Evolutionary conservation across 1,139 yeast species (phyloP).

Genomic region (Kodamaea sp.): DNA sequence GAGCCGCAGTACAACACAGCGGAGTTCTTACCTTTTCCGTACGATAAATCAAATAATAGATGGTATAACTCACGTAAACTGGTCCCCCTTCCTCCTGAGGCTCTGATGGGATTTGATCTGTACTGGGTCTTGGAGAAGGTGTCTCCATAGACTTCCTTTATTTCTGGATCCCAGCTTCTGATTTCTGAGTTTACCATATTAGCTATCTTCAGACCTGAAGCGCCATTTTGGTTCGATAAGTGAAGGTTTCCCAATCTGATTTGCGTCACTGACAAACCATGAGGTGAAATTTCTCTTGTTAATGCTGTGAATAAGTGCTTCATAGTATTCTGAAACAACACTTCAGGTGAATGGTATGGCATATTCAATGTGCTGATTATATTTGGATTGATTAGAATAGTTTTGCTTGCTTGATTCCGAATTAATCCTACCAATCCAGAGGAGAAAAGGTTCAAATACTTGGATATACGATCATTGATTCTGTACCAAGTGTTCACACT

Average conservation of each 20-base stretch:
- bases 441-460: slow-evolving; percentile 54
- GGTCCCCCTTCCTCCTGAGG: slow-evolving; percentile 37
- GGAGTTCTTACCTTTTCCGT: slow-evolving; percentile 27
- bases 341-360: slow-evolving; percentile 55
- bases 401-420: slow-evolving; percentile 46
- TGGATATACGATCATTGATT: slow-evolving; percentile 43
- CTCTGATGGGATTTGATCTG: slow-evolving; percentile 35
- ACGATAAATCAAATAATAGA: slow-evolving; percentile 55
- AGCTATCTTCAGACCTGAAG: slow-evolving; percentile 28
- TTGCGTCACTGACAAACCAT: slow-evolving; percentile 46
- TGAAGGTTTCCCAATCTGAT: slow-evolving; percentile 50
- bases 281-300: slow-evolving; percentile 42
- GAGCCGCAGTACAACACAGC: slow-evolving; percentile 49
- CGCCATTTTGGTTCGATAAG: slow-evolving; percentile 33
- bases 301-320: slow-evolving; percentile 40
- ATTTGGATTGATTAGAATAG: slow-evolving; percentile 46
- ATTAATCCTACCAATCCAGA: slow-evolving; percentile 61
- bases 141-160: slow-evolving; percentile 36
- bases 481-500: slow-evolving; percentile 54
- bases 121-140: slow-evolving; percentile 37
- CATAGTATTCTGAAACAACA: slow-evolving; percentile 39
- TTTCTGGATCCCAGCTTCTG: slow-evolving; percentile 43
- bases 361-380: slow-evolving; percentile 43
- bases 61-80: slow-evolving; percentile 53
- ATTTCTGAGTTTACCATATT: slow-evolving; percentile 40